Conservation (phyloP, 208 protist genomes). For the Wallacemonas sp. region DNA sequence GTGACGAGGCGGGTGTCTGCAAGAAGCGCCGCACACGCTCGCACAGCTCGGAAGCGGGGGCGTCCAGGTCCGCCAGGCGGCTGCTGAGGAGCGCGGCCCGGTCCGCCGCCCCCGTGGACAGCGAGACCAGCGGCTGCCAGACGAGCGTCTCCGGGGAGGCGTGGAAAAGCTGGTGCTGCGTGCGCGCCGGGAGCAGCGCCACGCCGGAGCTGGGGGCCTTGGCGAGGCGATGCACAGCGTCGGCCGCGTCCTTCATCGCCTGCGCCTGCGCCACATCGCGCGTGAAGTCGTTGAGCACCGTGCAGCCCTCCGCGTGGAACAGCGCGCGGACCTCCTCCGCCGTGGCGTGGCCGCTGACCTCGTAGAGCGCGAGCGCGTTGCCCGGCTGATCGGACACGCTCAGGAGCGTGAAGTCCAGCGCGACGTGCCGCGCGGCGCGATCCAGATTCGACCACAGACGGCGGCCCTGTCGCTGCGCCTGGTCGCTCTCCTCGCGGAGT, state of each 20-base stretch:
- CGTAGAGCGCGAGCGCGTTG: slow-evolving; percentile 64
- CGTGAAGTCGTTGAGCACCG: slow-evolving; percentile 74
- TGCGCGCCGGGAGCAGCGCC: slow-evolving; percentile 39
- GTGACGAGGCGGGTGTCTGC: not conserved
- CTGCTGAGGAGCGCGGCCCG: slow-evolving; percentile 16
- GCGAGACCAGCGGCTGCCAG: slow-evolving; percentile 39
- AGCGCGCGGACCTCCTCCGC: slow-evolving; percentile 68
- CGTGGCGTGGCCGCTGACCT: slow-evolving; percentile 52
- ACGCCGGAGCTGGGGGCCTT: slow-evolving; percentile 18
- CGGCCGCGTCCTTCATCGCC: slow-evolving; percentile 21
- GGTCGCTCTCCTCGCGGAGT: too few relatives aligned
- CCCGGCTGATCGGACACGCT: slow-evolving; percentile 29
- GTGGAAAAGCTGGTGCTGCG: slow-evolving; percentile 48
- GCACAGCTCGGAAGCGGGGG: not conserved
- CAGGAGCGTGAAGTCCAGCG: slow-evolving; percentile 44
- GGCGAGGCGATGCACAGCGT: slow-evolving; percentile 20
- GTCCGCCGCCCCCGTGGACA: slow-evolving; percentile 38
- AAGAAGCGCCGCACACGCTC: slow-evolving; percentile 4
- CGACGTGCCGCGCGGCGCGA: slow-evolving; percentile 18
- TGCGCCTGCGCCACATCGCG: slow-evolving; percentile 50
- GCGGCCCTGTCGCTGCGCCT: too few relatives aligned
- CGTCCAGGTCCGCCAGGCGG: slow-evolving; percentile 1
- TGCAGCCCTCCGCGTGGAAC: slow-evolving; percentile 59
- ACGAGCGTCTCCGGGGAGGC: slow-evolving; percentile 56
- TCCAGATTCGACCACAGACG: not conserved